Evolutionary conservation across 352 stramenopile species (phyloP), one percentile per base, ranked within the genome.

Genomic region (Phytophthora litchii): DNA sequence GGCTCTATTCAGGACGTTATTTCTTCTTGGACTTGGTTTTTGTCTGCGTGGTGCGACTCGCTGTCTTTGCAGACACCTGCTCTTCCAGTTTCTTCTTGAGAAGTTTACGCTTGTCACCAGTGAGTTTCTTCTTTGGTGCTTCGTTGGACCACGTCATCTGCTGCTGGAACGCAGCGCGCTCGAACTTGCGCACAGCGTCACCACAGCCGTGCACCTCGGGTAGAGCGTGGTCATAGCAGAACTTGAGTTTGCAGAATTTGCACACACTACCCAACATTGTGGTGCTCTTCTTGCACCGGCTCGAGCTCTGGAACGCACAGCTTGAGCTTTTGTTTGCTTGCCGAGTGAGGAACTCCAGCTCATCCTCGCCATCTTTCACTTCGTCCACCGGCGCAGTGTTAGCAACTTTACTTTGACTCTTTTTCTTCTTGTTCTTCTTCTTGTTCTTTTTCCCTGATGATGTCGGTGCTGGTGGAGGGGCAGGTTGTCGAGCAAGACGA

Each of bases 171-270:
- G 74, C 70, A 3, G 71, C 54, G 10, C 76, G 78, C 35, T 86
- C 80, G 32, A 86, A 85, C 25, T 74, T 57, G 4, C 85, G 76
- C 19, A 89, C 80, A 7, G 80, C 85, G 34, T 84, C 64, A 7
- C 79, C 80, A 45, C 88, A 96, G 36, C 88, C 88, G 57, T 96
- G 88, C 0, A 87, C 67, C 53, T 96, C 86, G 1, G 86, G 78
- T 36, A 83, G 60, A 1, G 72, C 77, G 58, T 96, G 88, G 42
- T 80, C 66, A 48, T 85, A 92, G 70, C 87, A 96, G 46, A 92
- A 94, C 59, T 90, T 90, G 48, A 94, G 74, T 20, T 92, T 91
- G 77, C 87, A 96, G 49, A 86, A 92, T 37, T 75, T 76, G 55
- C 86, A 96, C 27, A 92, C 66, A n/a, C 66, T 81, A 14, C 86